Evolutionary conservation across 2,329 filamentous ascomycete genomes (phyloP).

Genomic region (Fusarium xylarioides): DNA sequence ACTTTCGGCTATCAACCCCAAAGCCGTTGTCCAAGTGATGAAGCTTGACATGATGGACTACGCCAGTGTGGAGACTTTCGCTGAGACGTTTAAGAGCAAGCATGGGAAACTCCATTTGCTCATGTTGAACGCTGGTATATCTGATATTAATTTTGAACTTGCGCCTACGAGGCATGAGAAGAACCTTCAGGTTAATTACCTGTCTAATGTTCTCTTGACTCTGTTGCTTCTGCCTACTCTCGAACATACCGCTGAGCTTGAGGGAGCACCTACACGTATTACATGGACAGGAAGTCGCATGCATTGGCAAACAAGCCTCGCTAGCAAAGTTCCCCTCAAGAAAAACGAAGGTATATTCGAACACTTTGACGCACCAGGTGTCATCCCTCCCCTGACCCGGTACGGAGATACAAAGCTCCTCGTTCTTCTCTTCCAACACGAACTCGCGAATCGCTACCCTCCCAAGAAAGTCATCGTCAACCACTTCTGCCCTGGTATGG

Average conservation of each 20-base stretch:
- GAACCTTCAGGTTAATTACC: slow-evolving; percentile 42
- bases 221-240: slow-evolving; percentile 34
- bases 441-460: slow-evolving; percentile 15
- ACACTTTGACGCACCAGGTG: neutral
- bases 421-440: slow-evolving; percentile 23
- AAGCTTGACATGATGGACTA: slow-evolving; percentile 26
- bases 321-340: neutral
- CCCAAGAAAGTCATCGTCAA: neutral
- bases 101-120: slow-evolving; percentile 12
- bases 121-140: slow-evolving; percentile 33
- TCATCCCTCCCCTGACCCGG: neutral
- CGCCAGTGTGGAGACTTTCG: slow-evolving; percentile 14
- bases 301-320: slow-evolving; percentile 8
- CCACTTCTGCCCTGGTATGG: neutral
- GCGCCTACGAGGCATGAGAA: slow-evolving; percentile 35
- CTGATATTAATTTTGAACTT: neutral
- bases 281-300: slow-evolving; percentile 33
- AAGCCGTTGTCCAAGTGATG: slow-evolving; percentile 23
- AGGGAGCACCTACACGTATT: slow-evolving; percentile 1
- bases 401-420: slow-evolving; percentile 22
- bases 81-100: neutral
- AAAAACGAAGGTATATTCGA: neutral
- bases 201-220: slow-evolving; percentile 40
- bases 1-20: slow-evolving; percentile 17
- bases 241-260: slow-evolving; percentile 19